These are phyloP conservation scores for Labyrinthula sp. DNA, from an alignment of 352 stramenopile genomes.

Conservation along the genomic window DNA sequence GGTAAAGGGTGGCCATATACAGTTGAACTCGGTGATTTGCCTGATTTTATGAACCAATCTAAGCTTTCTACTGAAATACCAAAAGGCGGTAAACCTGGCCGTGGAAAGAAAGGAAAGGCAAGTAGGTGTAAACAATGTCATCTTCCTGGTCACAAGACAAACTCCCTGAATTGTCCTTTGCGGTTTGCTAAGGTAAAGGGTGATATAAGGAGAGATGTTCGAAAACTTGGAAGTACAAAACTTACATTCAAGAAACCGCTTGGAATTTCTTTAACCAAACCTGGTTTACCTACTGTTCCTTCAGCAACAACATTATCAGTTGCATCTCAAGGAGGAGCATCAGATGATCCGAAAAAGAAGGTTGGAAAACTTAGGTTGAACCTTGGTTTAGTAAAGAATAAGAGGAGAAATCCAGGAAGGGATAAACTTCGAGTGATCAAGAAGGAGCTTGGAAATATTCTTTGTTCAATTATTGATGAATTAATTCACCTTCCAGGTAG, in stretches of 20 bases:
- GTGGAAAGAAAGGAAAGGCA: constrained; percentile 5
- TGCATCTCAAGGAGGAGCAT: background rate
- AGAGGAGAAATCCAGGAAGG: constrained; percentile 1
- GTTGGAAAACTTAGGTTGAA: constrained; percentile 1
- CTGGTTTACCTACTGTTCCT: background rate
- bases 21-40: too few relatives aligned
- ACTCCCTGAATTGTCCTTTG: constrained; percentile 4
- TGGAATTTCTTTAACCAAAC: constrained; percentile 4
- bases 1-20: constrained; percentile 15
- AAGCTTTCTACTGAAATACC: too few relatives aligned
- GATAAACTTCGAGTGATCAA: constrained; percentile 11
- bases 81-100: too few relatives aligned
- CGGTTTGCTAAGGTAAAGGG: constrained; percentile 10
- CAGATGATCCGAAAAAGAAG: background rate
- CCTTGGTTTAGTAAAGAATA: constrained; percentile 1
- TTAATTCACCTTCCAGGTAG: too few relatives aligned
- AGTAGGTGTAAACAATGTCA: constrained; percentile 8
- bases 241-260: background rate
- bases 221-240: constrained; percentile 23
- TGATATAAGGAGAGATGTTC: too few relatives aligned
- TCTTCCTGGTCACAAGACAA: constrained; percentile 11
- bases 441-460: constrained; percentile 9
- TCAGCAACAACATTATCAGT: constrained; percentile 1
- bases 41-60: too few relatives aligned
- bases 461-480: background rate